Conservation (phyloP, 2,329 filamentous ascomycete genomes). For the Fusarium mangiferae region DNA sequence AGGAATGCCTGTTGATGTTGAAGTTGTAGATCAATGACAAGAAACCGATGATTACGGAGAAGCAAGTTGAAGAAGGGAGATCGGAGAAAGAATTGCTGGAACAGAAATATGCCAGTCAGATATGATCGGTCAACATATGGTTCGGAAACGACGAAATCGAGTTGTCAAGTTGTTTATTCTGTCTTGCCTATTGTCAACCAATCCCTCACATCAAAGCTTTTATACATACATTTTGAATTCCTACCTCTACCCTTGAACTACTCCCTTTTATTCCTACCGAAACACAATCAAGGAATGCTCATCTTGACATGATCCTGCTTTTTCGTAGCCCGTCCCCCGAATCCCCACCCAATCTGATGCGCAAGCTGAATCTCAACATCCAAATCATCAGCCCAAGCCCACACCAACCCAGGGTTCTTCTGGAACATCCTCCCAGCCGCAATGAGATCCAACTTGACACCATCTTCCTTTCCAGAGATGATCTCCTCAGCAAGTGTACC, state of each 20-base stretch:
- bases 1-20: neutral
- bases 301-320: slow-evolving; percentile 24
- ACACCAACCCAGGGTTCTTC: slow-evolving; percentile 68
- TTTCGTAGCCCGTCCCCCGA: slow-evolving; percentile 52
- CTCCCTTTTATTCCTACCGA: too few species aligned
- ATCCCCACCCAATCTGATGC: slow-evolving; percentile 67
- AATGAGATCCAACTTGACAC: slow-evolving; percentile 60
- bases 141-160: too few species aligned
- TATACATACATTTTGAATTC: neutral
- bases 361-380: slow-evolving; percentile 58
- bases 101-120: neutral
- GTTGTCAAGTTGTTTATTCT: neutral
- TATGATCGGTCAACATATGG: neutral
- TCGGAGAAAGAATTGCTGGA: neutral
- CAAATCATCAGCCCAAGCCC: slow-evolving; percentile 65
- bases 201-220: neutral
- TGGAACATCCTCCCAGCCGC: slow-evolving; percentile 65
- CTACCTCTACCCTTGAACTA: fast-evolving
- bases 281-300: neutral
- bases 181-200: neutral
- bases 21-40: slow-evolving; percentile 10
- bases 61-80: slow-evolving; percentile 13
- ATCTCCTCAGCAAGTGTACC: slow-evolving; percentile 59
- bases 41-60: neutral
- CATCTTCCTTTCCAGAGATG: slow-evolving; percentile 50